Base-by-base conservation (phyloP, 768 basidiomycete species). In the Calocera viscosa region DNA sequence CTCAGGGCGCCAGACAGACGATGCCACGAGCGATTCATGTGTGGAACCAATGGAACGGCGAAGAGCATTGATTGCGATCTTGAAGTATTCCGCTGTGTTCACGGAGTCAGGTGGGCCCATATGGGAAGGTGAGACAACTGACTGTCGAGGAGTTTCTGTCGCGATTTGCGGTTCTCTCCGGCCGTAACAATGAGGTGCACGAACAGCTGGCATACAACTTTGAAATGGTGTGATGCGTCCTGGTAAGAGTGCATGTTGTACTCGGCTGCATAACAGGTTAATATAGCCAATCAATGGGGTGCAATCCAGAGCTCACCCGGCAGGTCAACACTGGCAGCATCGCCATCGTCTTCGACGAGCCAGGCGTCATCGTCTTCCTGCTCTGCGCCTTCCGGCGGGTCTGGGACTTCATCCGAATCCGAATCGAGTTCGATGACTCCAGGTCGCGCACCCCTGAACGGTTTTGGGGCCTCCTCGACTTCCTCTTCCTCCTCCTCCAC, bases 181-280 rank as follows among this genome's bases (percentile, higher is more conserved):
- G 83, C 79, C 34, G 79, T 83, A 33, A 90, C 85, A 39, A 88
- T 88, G 43, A 94, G 77, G 70, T 93, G 86, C 14, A 93, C 89
- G 69, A 93, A 89, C 32, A 93, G 82, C 72, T 95, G 92, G 70
- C 90, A 92, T 49, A 93, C 81, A 40, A 88, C 86, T 77, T 92
- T 93, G 82, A 92, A 91, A 69, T 92, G 89, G 69, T 88, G 83
- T 16, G 82, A 77, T 22, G 89, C 78, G 71, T 90, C 88, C 73
- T 91, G 85, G 73, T 88, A 86, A 1, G 86, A 80, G 66, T 82
- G 82, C 85, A 89, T 86, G 75, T 90, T 92, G 77, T 91, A 95
- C 71, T 87, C 83, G 64, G 80, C 79, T 70, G 72, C 69, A 0
- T 70, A 68, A 19, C 5, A 47, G 7, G 19, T 47, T 3, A 47